A percentile compares a stretch with the other conserved stretches of the same genome.
phyloP scores from a whole-genome alignment of 805 yeast genomes.

The Candida corydali region DNA sequence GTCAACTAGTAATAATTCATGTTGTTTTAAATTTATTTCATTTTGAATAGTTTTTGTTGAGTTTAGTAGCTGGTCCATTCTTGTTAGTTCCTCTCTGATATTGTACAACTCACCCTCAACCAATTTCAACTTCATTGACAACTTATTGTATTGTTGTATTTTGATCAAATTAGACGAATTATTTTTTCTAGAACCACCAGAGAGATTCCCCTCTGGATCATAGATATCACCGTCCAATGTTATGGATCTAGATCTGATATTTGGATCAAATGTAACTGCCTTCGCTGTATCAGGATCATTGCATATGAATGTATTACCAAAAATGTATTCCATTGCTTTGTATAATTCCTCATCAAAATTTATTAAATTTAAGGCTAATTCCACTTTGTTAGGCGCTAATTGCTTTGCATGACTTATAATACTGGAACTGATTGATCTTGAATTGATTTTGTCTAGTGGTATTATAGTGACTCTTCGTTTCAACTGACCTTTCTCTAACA shows the following conservation, averaged over 20 bases:
- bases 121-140: slow-evolving; percentile 33
- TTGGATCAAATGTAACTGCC: slow-evolving; percentile 80
- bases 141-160: slow-evolving; percentile 60
- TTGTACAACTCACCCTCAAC: slow-evolving; percentile 41
- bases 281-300: slow-evolving; percentile 85
- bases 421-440: slow-evolving; percentile 50
- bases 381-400: slow-evolving; percentile 81
- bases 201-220: slow-evolving; percentile 92
- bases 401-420: slow-evolving; percentile 63
- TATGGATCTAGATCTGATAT: slow-evolving; percentile 74
- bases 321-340: slow-evolving; percentile 86
- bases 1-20: slow-evolving; percentile 53
- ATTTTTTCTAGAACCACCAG: slow-evolving; percentile 85
- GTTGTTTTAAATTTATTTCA: slow-evolving; percentile 52
- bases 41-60: slow-evolving; percentile 56
- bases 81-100: slow-evolving; percentile 36
- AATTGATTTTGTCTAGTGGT: slow-evolving; percentile 81
- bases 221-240: slow-evolving; percentile 91
- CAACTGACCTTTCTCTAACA: slow-evolving; percentile 74
- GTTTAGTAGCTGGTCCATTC: slow-evolving; percentile 41
- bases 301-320: slow-evolving; percentile 88
- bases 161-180: slow-evolving; percentile 55
- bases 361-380: slow-evolving; percentile 79
- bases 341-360: slow-evolving; percentile 66
- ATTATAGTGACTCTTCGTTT: slow-evolving; percentile 84